Evolutionary conservation across 2,329 filamentous ascomycete genomes (phyloP), one percentile per base, ranked within the genome.

Genomic region (Coniochaeta pulveracea): DNA sequence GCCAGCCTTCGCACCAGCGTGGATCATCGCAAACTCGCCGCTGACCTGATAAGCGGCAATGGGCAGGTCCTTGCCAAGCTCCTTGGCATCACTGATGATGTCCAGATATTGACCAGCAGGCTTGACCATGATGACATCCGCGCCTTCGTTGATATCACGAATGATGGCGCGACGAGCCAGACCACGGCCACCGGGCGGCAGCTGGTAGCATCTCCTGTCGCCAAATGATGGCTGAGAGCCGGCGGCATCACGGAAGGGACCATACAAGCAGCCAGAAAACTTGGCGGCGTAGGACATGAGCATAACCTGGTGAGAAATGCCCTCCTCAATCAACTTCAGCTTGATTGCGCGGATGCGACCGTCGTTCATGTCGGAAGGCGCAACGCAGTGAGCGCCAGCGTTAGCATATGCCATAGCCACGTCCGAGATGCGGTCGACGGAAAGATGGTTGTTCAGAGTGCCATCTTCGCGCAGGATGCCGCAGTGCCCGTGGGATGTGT

Each of bases 81-180:
- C 86, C 65, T 94, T 96, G 34, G 91, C 91, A 52, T 98, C 91
- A 45, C 84, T 85, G 56, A 98, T 96, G 48, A 98, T 94, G 58
- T 98, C 91, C 28, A 98, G 71, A 55, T 94, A 98, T 57, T 89
- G 85, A 47, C 83, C 83, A 8, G 91, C 91, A 3, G 91, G 91
- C 69, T 98, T 98, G 40, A 98, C 91, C 89, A 98, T 95, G 60
- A 98, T 94, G 46, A 95, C 85, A 51, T 98, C 91, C 14, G 91
- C 91, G 17, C 91, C 91, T 60, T 98, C 91, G 42, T 70, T 72
- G 45, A 98, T 89, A 53, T 98, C 91, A 45, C 91, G 75, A 25
- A 76, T 64, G 43, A 98, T 95, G 31, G 91, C 91, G 45, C 91
- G 76, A 43, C 91, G 77, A 11, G 91, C 91, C 27, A 98, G 75